phyloP scores from a whole-genome alignment of 306 rosid species.

The Rosa chinensis region DNA sequence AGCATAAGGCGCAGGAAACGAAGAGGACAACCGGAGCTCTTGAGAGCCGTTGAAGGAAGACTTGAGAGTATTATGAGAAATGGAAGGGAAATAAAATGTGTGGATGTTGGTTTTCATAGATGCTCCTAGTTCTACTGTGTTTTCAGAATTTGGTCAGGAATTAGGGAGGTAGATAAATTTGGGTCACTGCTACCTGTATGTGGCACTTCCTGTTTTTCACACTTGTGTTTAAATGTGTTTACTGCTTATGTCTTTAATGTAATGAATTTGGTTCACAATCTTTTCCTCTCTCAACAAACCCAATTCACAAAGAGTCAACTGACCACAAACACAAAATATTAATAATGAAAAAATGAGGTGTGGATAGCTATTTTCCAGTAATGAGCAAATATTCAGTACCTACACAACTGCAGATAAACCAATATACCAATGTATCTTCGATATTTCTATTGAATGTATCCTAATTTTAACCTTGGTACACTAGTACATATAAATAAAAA shows the following conservation, averaged over 20 bases:
- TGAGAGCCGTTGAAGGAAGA: constrained; percentile 6
- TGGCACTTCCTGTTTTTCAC: constrained; percentile 4
- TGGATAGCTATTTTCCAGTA: background rate
- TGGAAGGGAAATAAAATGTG: constrained; percentile 15
- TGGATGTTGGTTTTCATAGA: background rate
- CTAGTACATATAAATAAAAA: background rate
- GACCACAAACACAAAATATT: background rate
- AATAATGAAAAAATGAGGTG: background rate
- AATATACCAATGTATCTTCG: too few species aligned
- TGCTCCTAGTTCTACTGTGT: background rate
- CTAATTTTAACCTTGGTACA: too few species aligned
- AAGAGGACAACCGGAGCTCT: constrained; percentile 47
- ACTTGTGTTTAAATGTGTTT: background rate
- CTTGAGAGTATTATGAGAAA: background rate
- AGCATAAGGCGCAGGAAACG: constrained; percentile 58
- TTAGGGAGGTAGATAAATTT: constrained; percentile 6
- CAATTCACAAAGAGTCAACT: background rate
- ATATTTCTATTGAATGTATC: too few species aligned
- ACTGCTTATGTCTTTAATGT: background rate
- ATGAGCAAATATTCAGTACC: background rate
- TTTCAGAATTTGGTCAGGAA: constrained; percentile 4
- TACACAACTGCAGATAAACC: background rate
- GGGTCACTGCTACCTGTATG: constrained; percentile 11
- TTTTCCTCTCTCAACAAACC: background rate
- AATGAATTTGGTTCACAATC: background rate